Base-by-base conservation (phyloP, 2,329 filamentous ascomycete genomes). In the Pseudogymnoascus destructans region DNA sequence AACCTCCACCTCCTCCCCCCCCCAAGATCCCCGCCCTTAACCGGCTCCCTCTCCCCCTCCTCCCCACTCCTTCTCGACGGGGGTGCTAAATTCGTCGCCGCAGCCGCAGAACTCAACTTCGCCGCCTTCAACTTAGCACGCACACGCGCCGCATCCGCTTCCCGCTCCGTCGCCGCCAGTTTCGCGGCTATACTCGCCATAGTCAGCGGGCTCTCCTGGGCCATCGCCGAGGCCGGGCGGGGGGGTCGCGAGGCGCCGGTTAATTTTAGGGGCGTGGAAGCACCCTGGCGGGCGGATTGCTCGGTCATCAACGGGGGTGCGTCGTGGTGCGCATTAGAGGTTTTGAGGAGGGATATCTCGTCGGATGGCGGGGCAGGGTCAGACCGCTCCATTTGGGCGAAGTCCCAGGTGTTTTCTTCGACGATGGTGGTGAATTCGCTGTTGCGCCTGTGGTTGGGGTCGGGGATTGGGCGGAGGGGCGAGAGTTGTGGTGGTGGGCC, bases 181-280 rank as follows among this genome's bases (percentile, higher is more conserved):
- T 85, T 85, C 25, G 80, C 80, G 0, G 79, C 78, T 61, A 85
- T 85, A 32, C 73, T 76, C 7, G 79, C 78, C 76, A 83, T 82
- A 17, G 77, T 82, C 3, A 84, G 68, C 0, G 80, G 80, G 25
- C 76, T 80, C 62, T 82, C 79, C 55, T 78, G 75, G 8, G 68
- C 64, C 3, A 62, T 57, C 9, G 63, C 60, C 7, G 63, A 62
- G 5, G 69, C 62, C 3, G 67, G 67, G 17, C 65, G 63, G 10
- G 68, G 68, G 1, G 70, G 60, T 9, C 64, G 55, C 11, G 66
- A 63, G 13, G 59, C 55, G n/a, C 25, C 23, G 3, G 21, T 8
- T 46, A 32, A 3, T 58, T 36, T 40, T 46, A 38, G 21, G 23
- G 40, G 7, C 33, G 27, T 17, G 56, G 33, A 11, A 11, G 54